Evolutionary conservation across 805 yeast genomes (phyloP), one percentile per base, ranked within the genome.

Genomic region (Wickerhamiella slavikovae): DNA sequence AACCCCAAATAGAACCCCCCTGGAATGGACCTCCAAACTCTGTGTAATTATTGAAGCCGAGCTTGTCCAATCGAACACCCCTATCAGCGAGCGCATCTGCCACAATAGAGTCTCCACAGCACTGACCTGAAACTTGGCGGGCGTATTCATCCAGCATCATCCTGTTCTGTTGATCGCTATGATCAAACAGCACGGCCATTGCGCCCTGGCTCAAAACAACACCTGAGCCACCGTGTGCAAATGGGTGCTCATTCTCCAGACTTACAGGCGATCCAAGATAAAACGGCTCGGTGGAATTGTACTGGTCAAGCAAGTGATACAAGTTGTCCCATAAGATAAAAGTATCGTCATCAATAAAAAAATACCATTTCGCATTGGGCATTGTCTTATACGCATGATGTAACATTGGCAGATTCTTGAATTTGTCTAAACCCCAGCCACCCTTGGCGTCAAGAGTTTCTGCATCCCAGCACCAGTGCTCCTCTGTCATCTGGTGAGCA

Each of bases 211-310:
- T 48, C n/a, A 52, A 30, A 2, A 49, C 43, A 3, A 52, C 47
- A 6, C 56, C 58, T 1, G 51, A 38, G 6, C 57, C 59, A n/a
- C 59, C 59, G 32, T 54, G 56, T 10, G 55, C 57, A 35, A 52
- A 54, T 13, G 25, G 23, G 10, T 13, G n/a, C 11, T 25, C 32
- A n/a, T n/a, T n/a, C n/a, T n/a, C n/a, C n/a, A n/a, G n/a, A n/a
- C n/a, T n/a, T 15, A 49, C 50, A 2, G 41, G 42, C 1, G 43
- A 32, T 1, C 58, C 59, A 21, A 51, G 32, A 31, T 52, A 54
- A 16, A 37, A 30, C 13, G 40, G 35, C 17, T 50, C 39, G 13
- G 39, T 35, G 14, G 48, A 48, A 27, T 51, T 40, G 20, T 37
- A 27, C 4, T 36, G 29, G 11, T 28, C 17, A 6, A 54, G 35